These are phyloP conservation scores for Colletotrichum camelliae DNA, from an alignment of 2,329 filamentous ascomycete genomes.

Conservation along the genomic window DNA sequence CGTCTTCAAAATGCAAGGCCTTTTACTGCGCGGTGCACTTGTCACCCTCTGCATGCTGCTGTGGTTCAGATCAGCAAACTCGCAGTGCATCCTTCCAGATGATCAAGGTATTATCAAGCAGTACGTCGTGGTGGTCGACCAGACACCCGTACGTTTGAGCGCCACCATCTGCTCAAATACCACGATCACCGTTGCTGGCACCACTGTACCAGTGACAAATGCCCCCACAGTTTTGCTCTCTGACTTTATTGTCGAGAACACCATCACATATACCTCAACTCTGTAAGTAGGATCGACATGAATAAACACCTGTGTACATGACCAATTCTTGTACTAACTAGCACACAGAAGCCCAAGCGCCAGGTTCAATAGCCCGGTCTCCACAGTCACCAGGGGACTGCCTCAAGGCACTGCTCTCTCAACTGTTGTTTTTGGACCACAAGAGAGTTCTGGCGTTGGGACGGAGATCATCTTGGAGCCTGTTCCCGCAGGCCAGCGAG, in stretches of 20 bases:
- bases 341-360: background rate
- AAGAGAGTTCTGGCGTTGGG: background rate
- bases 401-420: background rate
- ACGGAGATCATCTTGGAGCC: background rate
- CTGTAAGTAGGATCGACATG: background rate
- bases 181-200: background rate
- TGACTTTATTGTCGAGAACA: background rate
- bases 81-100: background rate
- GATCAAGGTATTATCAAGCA: background rate
- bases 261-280: background rate
- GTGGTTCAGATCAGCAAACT: background rate
- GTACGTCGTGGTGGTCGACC: background rate
- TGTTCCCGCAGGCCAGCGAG: background rate
- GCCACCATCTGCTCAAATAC: background rate
- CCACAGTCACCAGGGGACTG: background rate
- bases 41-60: background rate
- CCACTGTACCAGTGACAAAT: background rate
- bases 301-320: fast-evolving
- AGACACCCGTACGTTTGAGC: background rate
- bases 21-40: background rate
- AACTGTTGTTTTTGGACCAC: background rate
- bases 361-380: background rate
- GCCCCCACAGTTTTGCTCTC: constrained; percentile 1
- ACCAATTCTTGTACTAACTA: background rate
- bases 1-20: background rate